Conservation (phyloP, 805 yeast genomes). For the Kuraishia ogatae region DNA sequence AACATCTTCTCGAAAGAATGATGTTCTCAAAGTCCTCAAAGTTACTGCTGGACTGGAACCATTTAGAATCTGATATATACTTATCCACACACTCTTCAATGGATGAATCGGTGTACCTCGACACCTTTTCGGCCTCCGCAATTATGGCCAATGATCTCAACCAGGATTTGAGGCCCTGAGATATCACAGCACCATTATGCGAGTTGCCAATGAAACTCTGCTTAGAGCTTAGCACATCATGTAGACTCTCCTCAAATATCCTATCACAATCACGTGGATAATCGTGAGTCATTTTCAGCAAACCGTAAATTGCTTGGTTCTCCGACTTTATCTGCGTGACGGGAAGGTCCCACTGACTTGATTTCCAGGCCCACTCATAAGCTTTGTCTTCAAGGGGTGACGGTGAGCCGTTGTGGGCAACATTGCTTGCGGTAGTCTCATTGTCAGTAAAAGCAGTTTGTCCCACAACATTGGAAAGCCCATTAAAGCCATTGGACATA, state of each 20-base stretch:
- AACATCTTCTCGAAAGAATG: slow-evolving; percentile 30
- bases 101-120: slow-evolving; percentile 24
- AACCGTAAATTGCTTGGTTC: slow-evolving; percentile 40
- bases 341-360: slow-evolving; percentile 73
- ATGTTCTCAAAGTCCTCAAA: slow-evolving; percentile 31
- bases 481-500: slow-evolving; percentile 37
- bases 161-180: slow-evolving; percentile 11
- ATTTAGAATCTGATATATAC: neutral
- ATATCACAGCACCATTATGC: slow-evolving; percentile 1
- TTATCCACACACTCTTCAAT: neutral
- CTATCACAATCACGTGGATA: slow-evolving; percentile 11
- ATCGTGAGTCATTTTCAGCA: slow-evolving; percentile 39
- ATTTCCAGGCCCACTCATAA: slow-evolving; percentile 68
- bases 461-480: slow-evolving; percentile 1
- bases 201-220: slow-evolving; percentile 12
- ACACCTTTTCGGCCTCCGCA: slow-evolving; percentile 13
- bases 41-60: slow-evolving; percentile 20
- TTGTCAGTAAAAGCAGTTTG: neutral
- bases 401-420: neutral
- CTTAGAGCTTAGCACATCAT: slow-evolving; percentile 10
- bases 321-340: slow-evolving; percentile 27
- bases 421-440: neutral
- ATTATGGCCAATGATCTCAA: slow-evolving; percentile 22
- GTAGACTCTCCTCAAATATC: slow-evolving; percentile 15
- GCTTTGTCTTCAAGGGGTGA: slow-evolving; percentile 11